Evolutionary conservation across 768 basidiomycete genomes (phyloP).

Genomic region (Piloderma croceum): DNA sequence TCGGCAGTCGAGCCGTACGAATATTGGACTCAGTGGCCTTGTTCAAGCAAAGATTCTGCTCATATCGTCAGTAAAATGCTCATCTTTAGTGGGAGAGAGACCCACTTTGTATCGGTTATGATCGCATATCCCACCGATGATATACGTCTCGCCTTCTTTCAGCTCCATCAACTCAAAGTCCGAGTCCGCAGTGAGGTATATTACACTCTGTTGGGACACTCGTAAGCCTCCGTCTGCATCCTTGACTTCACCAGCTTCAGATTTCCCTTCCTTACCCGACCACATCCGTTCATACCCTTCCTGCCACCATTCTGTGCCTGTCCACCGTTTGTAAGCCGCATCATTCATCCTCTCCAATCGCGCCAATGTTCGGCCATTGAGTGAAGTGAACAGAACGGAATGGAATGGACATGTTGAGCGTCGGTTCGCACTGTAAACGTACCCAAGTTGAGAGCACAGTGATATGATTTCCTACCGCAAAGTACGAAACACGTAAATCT

Average conservation of each 20-base stretch:
- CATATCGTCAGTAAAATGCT: constrained; percentile 12
- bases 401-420: constrained; percentile 62
- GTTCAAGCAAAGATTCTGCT: constrained; percentile 85
- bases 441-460: constrained; percentile 85
- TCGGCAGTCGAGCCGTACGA: constrained; percentile 86
- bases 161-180: constrained; percentile 81
- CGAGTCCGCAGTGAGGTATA: constrained; percentile 95
- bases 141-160: constrained; percentile 78
- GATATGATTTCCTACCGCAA: constrained; percentile 78
- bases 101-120: constrained; percentile 87
- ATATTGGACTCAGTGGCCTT: constrained; percentile 74
- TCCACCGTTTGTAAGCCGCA: constrained; percentile 75
- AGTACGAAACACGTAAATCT: constrained; percentile 2
- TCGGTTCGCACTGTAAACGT: constrained; percentile 85
- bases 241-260: not conserved
- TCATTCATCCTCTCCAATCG: constrained; percentile 62
- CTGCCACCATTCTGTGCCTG: constrained; percentile 76
- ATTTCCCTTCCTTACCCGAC: constrained; percentile 23
- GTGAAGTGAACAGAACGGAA: constrained; percentile 73
- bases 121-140: constrained; percentile 90
- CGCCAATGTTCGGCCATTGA: constrained; percentile 62
- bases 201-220: constrained; percentile 50
- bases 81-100: constrained; percentile 6
- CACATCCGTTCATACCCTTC: constrained; percentile 70
- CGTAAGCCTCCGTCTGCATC: constrained; percentile 2